phyloP scores from a whole-genome alignment of 257 asterid species.

The Scutellaria baicalensis region DNA sequence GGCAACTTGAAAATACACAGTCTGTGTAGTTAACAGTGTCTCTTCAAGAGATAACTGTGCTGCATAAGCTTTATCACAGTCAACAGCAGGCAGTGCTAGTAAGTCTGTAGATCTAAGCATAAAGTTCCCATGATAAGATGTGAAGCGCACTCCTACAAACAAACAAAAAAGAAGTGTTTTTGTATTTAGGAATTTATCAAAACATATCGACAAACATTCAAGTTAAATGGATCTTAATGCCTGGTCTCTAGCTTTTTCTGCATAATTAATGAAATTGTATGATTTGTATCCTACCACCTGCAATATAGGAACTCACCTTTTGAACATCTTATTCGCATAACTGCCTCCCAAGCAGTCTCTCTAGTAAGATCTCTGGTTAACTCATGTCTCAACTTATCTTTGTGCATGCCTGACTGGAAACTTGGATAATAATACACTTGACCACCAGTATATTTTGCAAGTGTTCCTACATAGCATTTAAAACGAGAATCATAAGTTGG shows the following conservation, averaged over 20 bases:
- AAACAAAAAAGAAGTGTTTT: neutral
- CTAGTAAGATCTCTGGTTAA: slow-evolving; percentile 81
- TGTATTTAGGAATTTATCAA: slow-evolving; percentile 9
- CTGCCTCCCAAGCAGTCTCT: slow-evolving; percentile 95
- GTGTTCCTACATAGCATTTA: slow-evolving; percentile 47
- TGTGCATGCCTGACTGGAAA: slow-evolving; percentile 57
- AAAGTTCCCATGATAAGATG: slow-evolving; percentile 89
- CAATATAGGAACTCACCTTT: slow-evolving; percentile 42
- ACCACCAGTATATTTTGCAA: slow-evolving; percentile 93
- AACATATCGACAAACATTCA: neutral
- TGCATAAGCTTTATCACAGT: slow-evolving; percentile 89
- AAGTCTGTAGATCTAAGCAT: slow-evolving; percentile 89
- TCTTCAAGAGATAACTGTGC: slow-evolving; percentile 88
- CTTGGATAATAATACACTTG: slow-evolving; percentile 79
- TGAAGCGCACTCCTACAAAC: slow-evolving; percentile 73
- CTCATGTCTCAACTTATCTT: slow-evolving; percentile 67
- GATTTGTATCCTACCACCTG: neutral
- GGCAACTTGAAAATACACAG: slow-evolving; percentile 80
- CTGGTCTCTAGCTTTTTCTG: neutral
- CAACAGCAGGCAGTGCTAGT: slow-evolving; percentile 85
- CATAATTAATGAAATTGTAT: neutral
- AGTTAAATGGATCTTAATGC: neutral
- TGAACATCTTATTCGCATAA: slow-evolving; percentile 91
- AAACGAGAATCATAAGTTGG: slow-evolving; percentile 9
- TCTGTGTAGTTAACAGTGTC: slow-evolving; percentile 62